Percentiles rank a stretch among this genome's conserved stretches.
These are phyloP conservation scores for Saccharomycopsis sp. DNA, from an alignment of 805 yeast genomes.

Conservation along the genomic window DNA sequence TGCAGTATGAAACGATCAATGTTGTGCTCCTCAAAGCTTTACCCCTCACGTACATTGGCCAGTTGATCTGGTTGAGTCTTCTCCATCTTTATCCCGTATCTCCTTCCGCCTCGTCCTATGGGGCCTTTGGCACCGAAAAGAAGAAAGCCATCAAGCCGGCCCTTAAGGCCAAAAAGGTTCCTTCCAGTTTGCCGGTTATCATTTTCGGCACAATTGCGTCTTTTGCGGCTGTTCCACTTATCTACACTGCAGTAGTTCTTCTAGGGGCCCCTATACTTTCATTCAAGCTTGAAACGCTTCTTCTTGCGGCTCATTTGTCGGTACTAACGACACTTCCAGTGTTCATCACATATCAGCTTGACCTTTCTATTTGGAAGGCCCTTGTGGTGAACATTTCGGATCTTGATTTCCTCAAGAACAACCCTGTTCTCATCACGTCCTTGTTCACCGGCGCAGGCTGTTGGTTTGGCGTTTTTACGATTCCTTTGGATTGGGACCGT, in stretches of 20 bases:
- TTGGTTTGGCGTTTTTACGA: slow-evolving; percentile 91
- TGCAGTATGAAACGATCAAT: slow-evolving; percentile 18
- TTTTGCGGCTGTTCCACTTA: slow-evolving; percentile 24
- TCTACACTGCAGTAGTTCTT: slow-evolving; percentile 40
- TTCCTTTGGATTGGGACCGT: slow-evolving; percentile 96
- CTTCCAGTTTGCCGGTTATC: slow-evolving; percentile 18
- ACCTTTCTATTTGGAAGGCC: slow-evolving; percentile 39
- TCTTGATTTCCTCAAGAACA: slow-evolving; percentile 8
- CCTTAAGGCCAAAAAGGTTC: slow-evolving; percentile 17
- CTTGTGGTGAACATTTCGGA: slow-evolving; percentile 5
- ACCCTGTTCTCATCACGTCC: slow-evolving; percentile 12
- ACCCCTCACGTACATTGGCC: slow-evolving; percentile 17
- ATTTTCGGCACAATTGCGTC: slow-evolving; percentile 16
- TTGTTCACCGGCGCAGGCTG: slow-evolving; percentile 48
- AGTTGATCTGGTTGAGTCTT: slow-evolving; percentile 14
- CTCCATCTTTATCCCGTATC: not conserved
- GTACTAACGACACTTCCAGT: slow-evolving; percentile 56
- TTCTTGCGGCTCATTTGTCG: slow-evolving; percentile 57
- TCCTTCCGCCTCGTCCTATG: not conserved
- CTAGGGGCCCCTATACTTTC: slow-evolving; percentile 77
- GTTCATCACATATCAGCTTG: slow-evolving; percentile 47
- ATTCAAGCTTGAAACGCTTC: slow-evolving; percentile 45
- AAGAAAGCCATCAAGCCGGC: slow-evolving; percentile 4
- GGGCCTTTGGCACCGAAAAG: slow-evolving; percentile 16
- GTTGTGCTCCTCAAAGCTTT: slow-evolving; percentile 12